These are phyloP conservation scores for Fusarium oligoseptatum DNA, from an alignment of 2,329 filamentous ascomycete species.

Conservation along the genomic window DNA sequence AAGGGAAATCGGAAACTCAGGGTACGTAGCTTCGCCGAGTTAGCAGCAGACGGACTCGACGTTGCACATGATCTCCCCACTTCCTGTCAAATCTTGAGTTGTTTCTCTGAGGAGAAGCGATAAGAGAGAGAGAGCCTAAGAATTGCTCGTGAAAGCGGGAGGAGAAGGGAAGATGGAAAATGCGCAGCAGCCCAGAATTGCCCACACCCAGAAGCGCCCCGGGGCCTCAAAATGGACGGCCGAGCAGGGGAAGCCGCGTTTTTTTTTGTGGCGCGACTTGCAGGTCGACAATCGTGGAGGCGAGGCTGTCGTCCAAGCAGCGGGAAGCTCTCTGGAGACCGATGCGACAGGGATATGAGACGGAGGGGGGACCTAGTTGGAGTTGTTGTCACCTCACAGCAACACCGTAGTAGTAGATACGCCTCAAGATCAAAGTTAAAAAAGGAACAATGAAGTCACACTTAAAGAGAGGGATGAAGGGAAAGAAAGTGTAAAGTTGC, in stretches of 20 bases:
- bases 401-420: background rate
- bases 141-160: background rate
- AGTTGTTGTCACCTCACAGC: background rate
- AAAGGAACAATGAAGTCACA: background rate
- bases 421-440: background rate
- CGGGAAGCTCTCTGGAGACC: background rate
- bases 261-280: conserved; percentile 37
- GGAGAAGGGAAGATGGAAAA: conserved; percentile 8
- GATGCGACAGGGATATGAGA: conserved; percentile 10
- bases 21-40: conserved; percentile 6
- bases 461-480: background rate
- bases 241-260: conserved; percentile 29
- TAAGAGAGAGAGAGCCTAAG: background rate
- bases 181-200: conserved; percentile 19
- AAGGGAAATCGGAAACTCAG: conserved; percentile 14
- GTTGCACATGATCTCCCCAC: conserved; percentile 37
- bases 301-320: conserved; percentile 26
- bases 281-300: conserved; percentile 15
- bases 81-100: conserved; percentile 9
- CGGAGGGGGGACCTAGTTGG: background rate
- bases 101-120: conserved; percentile 5
- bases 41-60: conserved; percentile 29
- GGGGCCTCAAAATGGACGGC: background rate
- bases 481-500: background rate
- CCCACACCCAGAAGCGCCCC: background rate